phyloP scores from a whole-genome alignment of 176 grass and related monocot genomes.

The Dendrocalamus sinicus region DNA sequence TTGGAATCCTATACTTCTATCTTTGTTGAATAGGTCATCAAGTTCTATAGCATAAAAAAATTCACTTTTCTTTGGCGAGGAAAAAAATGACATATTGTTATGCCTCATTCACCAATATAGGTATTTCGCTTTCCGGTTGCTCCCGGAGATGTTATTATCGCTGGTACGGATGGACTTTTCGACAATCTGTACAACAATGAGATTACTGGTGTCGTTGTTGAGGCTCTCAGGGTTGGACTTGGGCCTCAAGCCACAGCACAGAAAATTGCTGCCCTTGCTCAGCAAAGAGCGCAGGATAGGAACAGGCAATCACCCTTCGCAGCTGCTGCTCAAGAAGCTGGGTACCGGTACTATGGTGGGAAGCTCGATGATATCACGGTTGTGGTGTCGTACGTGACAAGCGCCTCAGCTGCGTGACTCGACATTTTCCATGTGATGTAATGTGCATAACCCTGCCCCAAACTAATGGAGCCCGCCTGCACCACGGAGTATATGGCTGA shows the following conservation, averaged over 20 bases:
- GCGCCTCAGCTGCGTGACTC: neutral
- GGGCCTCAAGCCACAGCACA: slow-evolving; percentile 72
- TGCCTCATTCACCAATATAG: slow-evolving; percentile 36
- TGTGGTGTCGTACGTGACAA: slow-evolving; percentile 73
- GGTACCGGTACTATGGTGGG: slow-evolving; percentile 89
- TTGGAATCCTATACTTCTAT: neutral
- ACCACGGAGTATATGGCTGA: slow-evolving; percentile 16
- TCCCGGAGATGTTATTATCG: slow-evolving; percentile 81
- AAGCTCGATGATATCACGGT: slow-evolving; percentile 97
- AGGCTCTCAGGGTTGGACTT: slow-evolving; percentile 70
- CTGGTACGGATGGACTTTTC: slow-evolving; percentile 93
- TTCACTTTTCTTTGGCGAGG: neutral
- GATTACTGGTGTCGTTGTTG: slow-evolving; percentile 78
- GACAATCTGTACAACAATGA: slow-evolving; percentile 94
- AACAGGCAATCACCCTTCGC: slow-evolving; percentile 90
- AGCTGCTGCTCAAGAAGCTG: slow-evolving; percentile 88
- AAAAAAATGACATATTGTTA: neutral
- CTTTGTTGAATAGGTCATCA: neutral
- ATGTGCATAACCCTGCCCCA: slow-evolving; percentile 37
- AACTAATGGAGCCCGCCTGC: slow-evolving; percentile 34
- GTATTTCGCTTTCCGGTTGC: slow-evolving; percentile 75
- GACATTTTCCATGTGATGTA: slow-evolving; percentile 7
- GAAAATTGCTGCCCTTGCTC: slow-evolving; percentile 93
- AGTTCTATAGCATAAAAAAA: neutral
- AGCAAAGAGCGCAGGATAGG: slow-evolving; percentile 80